phyloP scores from a whole-genome alignment of 2,329 filamentous ascomycete genomes.

The Pseudogymnoascus sp. region DNA sequence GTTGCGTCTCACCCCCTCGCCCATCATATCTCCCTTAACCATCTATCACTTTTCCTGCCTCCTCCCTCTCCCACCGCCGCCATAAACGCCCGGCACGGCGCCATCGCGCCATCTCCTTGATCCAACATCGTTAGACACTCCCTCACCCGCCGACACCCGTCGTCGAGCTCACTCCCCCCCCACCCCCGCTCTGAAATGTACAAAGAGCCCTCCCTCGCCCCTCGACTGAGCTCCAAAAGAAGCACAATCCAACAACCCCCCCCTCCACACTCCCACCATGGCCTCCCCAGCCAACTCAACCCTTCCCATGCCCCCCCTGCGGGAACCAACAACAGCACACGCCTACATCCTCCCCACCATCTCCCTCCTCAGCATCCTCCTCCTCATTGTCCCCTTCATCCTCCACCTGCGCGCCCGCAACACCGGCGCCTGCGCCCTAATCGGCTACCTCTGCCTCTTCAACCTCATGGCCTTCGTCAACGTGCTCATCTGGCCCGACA shows the following conservation, averaged over 20 bases:
- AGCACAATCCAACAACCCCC: not conserved
- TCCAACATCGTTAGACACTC: not conserved
- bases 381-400: constrained; percentile 47
- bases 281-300: not conserved
- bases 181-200: not conserved
- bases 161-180: not conserved
- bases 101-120: not conserved
- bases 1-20: not conserved
- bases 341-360: constrained; percentile 39
- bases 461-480: constrained; percentile 54
- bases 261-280: not conserved
- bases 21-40: not conserved
- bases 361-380: constrained; percentile 39
- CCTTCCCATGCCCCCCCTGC: not conserved
- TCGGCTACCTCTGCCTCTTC: constrained; percentile 45
- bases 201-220: not conserved
- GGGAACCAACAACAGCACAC: constrained; percentile 13
- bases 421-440: constrained; percentile 47
- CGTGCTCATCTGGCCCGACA: constrained; percentile 54
- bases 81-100: not conserved
- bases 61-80: not conserved
- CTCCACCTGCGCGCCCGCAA: constrained; percentile 55
- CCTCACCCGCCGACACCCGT: no score
- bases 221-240: not conserved
- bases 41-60: not conserved